Evolutionary conservation across 1,284 basidiomycete species (phyloP), one percentile per base, ranked within the genome.

Genomic region (Cutaneotrichosporon mucoides): DNA sequence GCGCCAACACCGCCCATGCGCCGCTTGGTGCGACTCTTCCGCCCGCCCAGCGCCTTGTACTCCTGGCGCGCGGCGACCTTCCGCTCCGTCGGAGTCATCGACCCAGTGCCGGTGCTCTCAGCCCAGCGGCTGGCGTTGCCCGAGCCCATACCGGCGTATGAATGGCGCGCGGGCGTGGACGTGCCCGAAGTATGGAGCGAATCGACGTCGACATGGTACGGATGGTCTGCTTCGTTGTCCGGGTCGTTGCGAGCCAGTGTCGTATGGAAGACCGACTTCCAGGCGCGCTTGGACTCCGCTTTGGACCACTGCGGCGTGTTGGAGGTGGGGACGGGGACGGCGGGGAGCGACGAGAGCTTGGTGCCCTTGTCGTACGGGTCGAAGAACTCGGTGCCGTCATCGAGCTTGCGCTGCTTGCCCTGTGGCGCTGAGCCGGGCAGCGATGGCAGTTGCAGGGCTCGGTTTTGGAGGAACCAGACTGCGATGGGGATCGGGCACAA

Each of bases 381-480:
- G 62, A 76, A 77, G 73, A 79, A 76, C 60, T 75, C 73, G 11
- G 66, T 71, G 13, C 73, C 72, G 47, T 66, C 68, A 65, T 75
- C 73, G 42, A 62, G 71, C 70, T 36, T 82, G 75, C 47, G 83
- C 81, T 55, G 72, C 80, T 48, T 78, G 65, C 73, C 73, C 33
- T 60, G 61, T 2, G 50, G 40, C 10, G 62, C 56, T 2, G 57
- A 45, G 4, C 42, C 77, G 65, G 24, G 24, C 24, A 62, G 82
- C 79, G 68, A 83, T 79, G 76, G 77, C 2, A 79, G 66, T 4
- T 70, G 62, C 42, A 79, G 67, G 11, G 76, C 71, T 6, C 77
- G 75, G 64, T 73, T 76, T 66, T 89, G 86, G 66, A 90, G 87
- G 80, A 92, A 94, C 91, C 91, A 94, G 4, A 93, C 91, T 94